phyloP scores from a whole-genome alignment of 768 basidiomycete species.

The Arthromyces matolae region DNA sequence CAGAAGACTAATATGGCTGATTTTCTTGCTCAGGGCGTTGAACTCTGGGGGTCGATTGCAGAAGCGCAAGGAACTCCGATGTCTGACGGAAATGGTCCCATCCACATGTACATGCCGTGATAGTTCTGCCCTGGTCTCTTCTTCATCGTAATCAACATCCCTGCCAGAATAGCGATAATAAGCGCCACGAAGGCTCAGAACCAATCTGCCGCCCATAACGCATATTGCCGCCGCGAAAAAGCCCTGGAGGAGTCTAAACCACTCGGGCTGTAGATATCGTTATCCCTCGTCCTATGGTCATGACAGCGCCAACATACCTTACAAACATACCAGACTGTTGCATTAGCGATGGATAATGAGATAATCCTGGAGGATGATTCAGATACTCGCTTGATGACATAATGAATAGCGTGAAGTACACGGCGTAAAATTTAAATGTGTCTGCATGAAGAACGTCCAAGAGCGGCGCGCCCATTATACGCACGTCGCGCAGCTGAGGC shows the following conservation, averaged over 20 bases:
- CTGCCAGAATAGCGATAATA: conserved; percentile 19
- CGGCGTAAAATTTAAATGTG: conserved; percentile 23
- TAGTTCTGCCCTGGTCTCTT: background rate
- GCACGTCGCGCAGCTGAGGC: conserved; percentile 3
- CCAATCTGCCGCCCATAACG: conserved; percentile 24
- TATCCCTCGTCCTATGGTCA: background rate
- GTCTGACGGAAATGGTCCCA: too few species aligned
- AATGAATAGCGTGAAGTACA: conserved; percentile 17
- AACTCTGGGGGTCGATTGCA: too few species aligned
- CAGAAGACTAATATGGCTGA: too few species aligned
- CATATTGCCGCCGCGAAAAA: conserved; percentile 22
- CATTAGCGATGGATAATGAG: conserved; percentile 17
- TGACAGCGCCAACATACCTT: conserved; percentile 12
- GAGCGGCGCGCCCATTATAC: conserved; percentile 9
- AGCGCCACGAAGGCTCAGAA: conserved; percentile 25
- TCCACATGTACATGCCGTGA: too few species aligned
- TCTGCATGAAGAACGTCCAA: conserved; percentile 23
- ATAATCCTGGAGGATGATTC: conserved; percentile 15
- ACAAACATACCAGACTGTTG: conserved; percentile 18
- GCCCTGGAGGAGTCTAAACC: conserved; percentile 21
- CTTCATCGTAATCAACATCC: background rate
- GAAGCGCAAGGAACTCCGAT: too few species aligned
- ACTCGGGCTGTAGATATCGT: conserved; percentile 15
- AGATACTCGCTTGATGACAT: background rate
- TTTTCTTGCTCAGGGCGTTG: too few species aligned